Evolutionary conservation across 805 yeast species (phyloP).

Genomic region (Candida rishiriensis): DNA sequence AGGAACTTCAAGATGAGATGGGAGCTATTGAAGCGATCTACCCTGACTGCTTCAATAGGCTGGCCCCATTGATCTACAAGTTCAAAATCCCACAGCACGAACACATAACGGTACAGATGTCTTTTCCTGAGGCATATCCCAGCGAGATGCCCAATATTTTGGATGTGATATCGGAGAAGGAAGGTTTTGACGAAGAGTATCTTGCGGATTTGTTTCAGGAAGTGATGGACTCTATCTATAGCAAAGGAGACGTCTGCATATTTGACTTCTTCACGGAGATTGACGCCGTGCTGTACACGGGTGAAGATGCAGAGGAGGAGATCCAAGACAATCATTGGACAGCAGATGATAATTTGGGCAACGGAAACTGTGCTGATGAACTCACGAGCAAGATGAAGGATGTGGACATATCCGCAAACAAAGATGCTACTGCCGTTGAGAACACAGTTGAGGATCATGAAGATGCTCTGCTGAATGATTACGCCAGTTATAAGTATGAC

Average conservation of each 20-base stretch:
- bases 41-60: conserved; percentile 51
- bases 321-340: conserved; percentile 23
- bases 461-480: background rate
- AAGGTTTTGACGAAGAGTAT: conserved; percentile 40
- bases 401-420: conserved; percentile 3
- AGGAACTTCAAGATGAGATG: conserved; percentile 65
- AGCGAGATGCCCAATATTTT: conserved; percentile 54
- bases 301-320: conserved; percentile 25
- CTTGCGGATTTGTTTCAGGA: conserved; percentile 44
- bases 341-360: conserved; percentile 8
- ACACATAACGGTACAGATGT: conserved; percentile 55
- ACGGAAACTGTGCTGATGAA: background rate
- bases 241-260: conserved; percentile 64
- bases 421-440: background rate
- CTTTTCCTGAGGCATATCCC: conserved; percentile 74
- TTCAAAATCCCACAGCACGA: conserved; percentile 61
- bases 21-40: conserved; percentile 84
- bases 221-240: conserved; percentile 49
- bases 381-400: conserved; percentile 3
- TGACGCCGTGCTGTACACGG: conserved; percentile 45
- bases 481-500: conserved; percentile 20
- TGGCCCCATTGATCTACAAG: conserved; percentile 39
- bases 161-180: conserved; percentile 39
- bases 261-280: conserved; percentile 74
- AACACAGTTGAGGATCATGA: conserved; percentile 2